Base-by-base conservation (phyloP, 805 yeast species). In the Wickerhamomyces pijperi region DNA sequence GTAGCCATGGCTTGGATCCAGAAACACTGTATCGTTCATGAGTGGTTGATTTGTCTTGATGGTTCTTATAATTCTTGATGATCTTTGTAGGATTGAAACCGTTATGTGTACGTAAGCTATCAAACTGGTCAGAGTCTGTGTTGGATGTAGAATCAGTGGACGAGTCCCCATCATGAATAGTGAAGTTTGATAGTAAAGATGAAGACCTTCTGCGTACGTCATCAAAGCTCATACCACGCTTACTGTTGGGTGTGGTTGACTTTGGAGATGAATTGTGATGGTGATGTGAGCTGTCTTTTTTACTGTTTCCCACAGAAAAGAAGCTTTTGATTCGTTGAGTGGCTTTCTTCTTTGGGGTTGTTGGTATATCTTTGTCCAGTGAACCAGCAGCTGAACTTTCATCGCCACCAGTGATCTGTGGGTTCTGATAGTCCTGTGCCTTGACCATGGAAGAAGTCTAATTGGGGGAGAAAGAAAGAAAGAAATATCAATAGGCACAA, bases 121-220 rank as follows among this genome's bases (percentile, higher is more conserved):
- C 29, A 25, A 25, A 25, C 4, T 11, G 4, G 5, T 8, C 29
- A 11, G 29, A 25, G 5, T 25, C 29, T 8, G 7, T 14, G 13
- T 25, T 25, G 29, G 29, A 25, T 11, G 29, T 13, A 9, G 29
- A 25, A 14, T 49, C 53, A 16, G 46, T 49, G 2, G 50, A 45
- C 12, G 45, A 36, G 29, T 41, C 37, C 9, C 39, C 45, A 3
- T 42, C 45, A 15, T 25, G 4, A 15, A 32, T 3, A 31, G 25
- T 12, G 16, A 18, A 17, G 32, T 5, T 32, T 16, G 36, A 15
- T 20, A 17, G 16, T 12, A 13, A 17, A 28, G 19, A 32, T 25
- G 35, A 23, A 34, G 12, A 25, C 13, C 32, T 37, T 29, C 36
- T 32, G 14, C 40, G 28, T 19, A 29, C 19, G 17, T 32, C 35